These are phyloP conservation scores for Elsinoe arachidis DNA, from an alignment of 2,329 filamentous ascomycete genomes.

Conservation along the genomic window DNA sequence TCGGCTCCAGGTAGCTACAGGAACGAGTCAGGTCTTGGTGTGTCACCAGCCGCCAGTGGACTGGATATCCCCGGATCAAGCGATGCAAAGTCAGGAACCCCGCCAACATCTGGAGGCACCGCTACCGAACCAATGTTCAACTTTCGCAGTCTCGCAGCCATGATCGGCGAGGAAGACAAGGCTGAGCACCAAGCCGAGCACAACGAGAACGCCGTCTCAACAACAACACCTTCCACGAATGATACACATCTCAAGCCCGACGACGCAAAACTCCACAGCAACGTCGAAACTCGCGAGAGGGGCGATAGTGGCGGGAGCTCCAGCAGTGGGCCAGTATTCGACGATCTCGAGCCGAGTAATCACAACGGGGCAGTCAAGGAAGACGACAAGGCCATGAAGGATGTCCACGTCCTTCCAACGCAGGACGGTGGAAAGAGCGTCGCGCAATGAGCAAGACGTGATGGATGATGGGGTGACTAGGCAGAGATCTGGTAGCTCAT, in stretches of 20 bases:
- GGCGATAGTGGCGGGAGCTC: constrained; percentile 23
- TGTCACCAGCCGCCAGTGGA: constrained; percentile 42
- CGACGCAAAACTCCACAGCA: not conserved
- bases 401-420: constrained; percentile 2
- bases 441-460: not conserved
- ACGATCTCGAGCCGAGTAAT: constrained; percentile 12
- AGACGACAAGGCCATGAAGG: constrained; percentile 19
- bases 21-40: constrained; percentile 25
- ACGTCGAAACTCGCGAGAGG: constrained; percentile 19
- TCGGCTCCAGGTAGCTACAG: constrained; percentile 45
- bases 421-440: not conserved
- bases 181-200: constrained; percentile 29
- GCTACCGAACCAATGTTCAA: constrained; percentile 78
- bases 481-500: not conserved
- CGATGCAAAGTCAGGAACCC: constrained; percentile 26
- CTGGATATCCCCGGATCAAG: not conserved
- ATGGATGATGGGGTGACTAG: not conserved
- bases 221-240: not conserved
- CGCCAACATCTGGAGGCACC: constrained; percentile 41
- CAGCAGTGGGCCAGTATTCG: constrained; percentile 13
- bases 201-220: constrained; percentile 30
- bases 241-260: constrained; percentile 13
- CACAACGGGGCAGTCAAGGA: constrained; percentile 18
- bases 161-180: constrained; percentile 62
- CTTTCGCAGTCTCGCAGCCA: constrained; percentile 76